Percentiles rank a stretch among this genome's conserved stretches.
These are phyloP conservation scores for Balakata baccata DNA, from an alignment of 345 rosid species.

Conservation along the genomic window DNA sequence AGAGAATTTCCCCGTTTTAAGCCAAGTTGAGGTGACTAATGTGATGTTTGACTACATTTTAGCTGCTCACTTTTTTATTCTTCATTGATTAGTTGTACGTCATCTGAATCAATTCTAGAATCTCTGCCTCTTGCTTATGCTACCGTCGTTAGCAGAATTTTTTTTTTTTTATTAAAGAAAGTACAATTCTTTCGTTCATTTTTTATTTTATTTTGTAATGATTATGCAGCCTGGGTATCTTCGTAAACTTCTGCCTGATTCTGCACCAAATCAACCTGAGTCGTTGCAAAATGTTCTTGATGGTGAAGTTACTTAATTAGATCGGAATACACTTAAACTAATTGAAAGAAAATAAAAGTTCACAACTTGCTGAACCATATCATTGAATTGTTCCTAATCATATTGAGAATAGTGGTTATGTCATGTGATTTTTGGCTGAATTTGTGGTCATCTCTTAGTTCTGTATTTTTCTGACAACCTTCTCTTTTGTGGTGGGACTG, in stretches of 20 bases:
- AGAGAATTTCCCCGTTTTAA: conserved; percentile 78
- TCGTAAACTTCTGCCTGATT: conserved; percentile 59
- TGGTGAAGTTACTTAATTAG: conserved; percentile 42
- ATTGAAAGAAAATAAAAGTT: not conserved
- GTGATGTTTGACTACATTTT: not conserved
- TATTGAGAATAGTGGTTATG: not conserved
- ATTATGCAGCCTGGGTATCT: conserved; percentile 84
- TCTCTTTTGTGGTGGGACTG: not conserved
- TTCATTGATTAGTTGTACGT: not conserved
- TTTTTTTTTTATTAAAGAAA: not conserved
- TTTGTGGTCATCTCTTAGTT: not conserved
- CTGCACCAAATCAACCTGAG: conserved; percentile 80
- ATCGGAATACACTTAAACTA: not conserved
- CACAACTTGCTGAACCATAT: not conserved
- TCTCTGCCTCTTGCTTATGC: too few relatives aligned
- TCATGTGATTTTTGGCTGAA: not conserved
- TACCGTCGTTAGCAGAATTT: not conserved
- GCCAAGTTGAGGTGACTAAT: conserved; percentile 54
- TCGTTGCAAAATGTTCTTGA: conserved; percentile 68
- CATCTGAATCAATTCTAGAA: not conserved
- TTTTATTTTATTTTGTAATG: not conserved
- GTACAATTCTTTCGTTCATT: not conserved
- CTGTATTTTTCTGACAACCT: not conserved
- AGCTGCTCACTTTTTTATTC: not conserved
- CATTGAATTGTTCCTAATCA: not conserved